Base-by-base conservation (phyloP, 495 filamentous ascomycete genomes). In the Letharia lupina region DNA sequence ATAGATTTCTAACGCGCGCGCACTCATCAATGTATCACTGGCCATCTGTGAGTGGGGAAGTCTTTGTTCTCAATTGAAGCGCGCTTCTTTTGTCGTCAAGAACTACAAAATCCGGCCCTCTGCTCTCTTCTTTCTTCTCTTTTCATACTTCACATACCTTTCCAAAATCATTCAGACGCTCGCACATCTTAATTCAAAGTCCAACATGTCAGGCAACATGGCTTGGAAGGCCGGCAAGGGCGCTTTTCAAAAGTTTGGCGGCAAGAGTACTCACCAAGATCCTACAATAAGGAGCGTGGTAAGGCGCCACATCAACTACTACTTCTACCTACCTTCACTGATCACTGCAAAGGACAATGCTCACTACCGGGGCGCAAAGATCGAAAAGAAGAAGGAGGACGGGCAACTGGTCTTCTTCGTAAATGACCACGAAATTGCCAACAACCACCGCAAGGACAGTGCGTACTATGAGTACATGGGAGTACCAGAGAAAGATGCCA, bases 401-500 rank as follows among this genome's bases (percentile, higher is more conserved):
- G 31, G 15, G 16, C 52, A 35, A 56, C 0, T 18, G 28, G 28
- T 7, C 28, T 13, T 56, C 28, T 5, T 9, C 31, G 5, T 33
- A 1, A 11, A n/a, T 37, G 6, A 28, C 47, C 10, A 10, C 7
- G 4, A 31, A 4, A 41, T 52, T 18, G 45, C 20, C 50, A 42
- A 40, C 31, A 37, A 42, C 3, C 31, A 59, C 59, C 28, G 91
- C 67, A 86, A 87, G 2, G 58, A 67, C 52, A 42, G 40, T n/a
- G 64, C 31, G 10, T 69, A 67, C 37, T 67, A 60, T 52, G 74
- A 87, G 31, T 89, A 89, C 0, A 80, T 80, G 9, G 89, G 88
- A 31, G 81, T 97, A 61, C 91, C 91, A 11, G 76, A 85, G 9
- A 85, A 94, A 66, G 95, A 98, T 75, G 83, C 80, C 69, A 81